Conservation (phyloP, 192 early-diverging fungal genomes). For the Mortierella antarctica region DNA sequence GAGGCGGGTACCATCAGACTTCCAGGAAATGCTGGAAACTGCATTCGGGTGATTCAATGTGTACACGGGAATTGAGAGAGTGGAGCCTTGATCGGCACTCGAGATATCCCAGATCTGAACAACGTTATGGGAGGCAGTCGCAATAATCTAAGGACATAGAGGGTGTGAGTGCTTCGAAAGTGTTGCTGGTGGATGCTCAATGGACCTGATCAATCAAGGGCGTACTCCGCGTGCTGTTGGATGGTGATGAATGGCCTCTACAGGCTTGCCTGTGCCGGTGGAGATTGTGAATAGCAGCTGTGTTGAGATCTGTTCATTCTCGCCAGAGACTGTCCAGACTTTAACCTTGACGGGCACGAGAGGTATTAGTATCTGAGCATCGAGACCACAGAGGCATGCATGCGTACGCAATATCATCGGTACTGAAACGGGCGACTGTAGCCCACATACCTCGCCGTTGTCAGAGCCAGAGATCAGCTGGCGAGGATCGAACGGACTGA, state of each 20-base stretch:
- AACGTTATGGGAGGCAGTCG: slow-evolving; percentile 56
- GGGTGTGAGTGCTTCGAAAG: too few relatives aligned
- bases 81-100: slow-evolving; percentile 29
- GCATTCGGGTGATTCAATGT: slow-evolving; percentile 48
- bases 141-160: slow-evolving; percentile 50
- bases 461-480: slow-evolving; percentile 58
- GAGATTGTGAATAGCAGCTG: slow-evolving; percentile 40
- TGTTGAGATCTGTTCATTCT: neutral
- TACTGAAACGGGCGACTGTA: neutral
- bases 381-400: neutral
- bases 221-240: slow-evolving; percentile 60
- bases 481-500: slow-evolving; percentile 56
- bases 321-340: slow-evolving; percentile 55
- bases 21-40: slow-evolving; percentile 71
- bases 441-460: slow-evolving; percentile 51
- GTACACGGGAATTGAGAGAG: slow-evolving; percentile 24
- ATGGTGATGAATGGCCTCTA: slow-evolving; percentile 60
- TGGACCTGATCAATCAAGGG: neutral
- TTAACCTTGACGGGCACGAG: slow-evolving; percentile 48
- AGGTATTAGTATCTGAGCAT: too few relatives aligned
- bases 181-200: neutral
- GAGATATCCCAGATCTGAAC: slow-evolving; percentile 64
- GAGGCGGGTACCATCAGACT: slow-evolving; percentile 63
- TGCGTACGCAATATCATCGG: neutral
- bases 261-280: slow-evolving; percentile 43